Evolutionary conservation across 495 filamentous ascomycete species (phyloP).

Genomic region (Tuber indicum): DNA sequence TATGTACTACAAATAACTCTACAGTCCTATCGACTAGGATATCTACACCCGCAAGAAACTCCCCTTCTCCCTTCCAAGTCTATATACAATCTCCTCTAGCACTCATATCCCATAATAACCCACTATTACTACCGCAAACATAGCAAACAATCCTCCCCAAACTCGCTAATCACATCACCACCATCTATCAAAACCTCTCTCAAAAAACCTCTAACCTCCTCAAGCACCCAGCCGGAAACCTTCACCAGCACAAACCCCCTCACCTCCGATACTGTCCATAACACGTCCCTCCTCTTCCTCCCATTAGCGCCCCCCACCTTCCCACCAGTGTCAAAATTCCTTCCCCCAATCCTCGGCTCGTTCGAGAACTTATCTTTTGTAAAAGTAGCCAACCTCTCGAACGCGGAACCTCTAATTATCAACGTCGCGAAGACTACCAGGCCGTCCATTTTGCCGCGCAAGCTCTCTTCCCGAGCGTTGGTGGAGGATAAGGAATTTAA

Average conservation of each 20-base stretch:
- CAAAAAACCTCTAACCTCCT: conserved; percentile 59
- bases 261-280: conserved; percentile 82
- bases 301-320: conserved; percentile 46
- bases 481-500: conserved; percentile 42
- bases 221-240: conserved; percentile 61
- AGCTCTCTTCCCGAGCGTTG: conserved; percentile 36
- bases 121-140: conserved; percentile 47
- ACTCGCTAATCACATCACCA: conserved; percentile 53
- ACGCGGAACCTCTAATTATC: conserved; percentile 68
- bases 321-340: conserved; percentile 42
- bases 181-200: conserved; percentile 50
- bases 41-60: neutral
- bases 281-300: conserved; percentile 54
- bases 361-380: conserved; percentile 67
- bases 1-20: neutral
- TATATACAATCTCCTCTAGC: neutral
- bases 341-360: conserved; percentile 70
- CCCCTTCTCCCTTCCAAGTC: neutral
- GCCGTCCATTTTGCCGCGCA: conserved; percentile 57
- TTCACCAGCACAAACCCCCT: conserved; percentile 84
- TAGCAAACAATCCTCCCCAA: conserved; percentile 59
- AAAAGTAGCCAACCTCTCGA: conserved; percentile 58
- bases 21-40: neutral
- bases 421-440: conserved; percentile 72
- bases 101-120: neutral